Percentiles rank a stretch among this genome's conserved stretches.
These are phyloP conservation scores for Byssochlamys sp. DNA, from an alignment of 2,329 filamentous ascomycete genomes.

Conservation along the genomic window DNA sequence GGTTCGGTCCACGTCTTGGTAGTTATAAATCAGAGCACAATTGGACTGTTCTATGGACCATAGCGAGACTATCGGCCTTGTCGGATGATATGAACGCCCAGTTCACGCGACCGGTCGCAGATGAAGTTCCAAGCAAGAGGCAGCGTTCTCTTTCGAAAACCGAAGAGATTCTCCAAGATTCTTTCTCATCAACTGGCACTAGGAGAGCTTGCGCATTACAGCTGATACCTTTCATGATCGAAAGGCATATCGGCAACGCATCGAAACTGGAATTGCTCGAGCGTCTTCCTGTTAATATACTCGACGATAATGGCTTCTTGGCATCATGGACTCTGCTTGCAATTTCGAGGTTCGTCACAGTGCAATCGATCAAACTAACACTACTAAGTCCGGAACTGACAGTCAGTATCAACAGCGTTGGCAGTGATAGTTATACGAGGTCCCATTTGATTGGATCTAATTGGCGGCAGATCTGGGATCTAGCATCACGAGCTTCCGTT, in stretches of 20 bases:
- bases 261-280: conserved; percentile 49
- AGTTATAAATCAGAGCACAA: conserved; percentile 27
- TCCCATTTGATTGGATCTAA: conserved; percentile 34
- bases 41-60: conserved; percentile 32
- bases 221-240: conserved; percentile 44
- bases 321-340: conserved; percentile 77
- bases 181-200: conserved; percentile 25
- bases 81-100: conserved; percentile 18
- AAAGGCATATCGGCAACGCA: conserved; percentile 38
- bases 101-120: conserved; percentile 4
- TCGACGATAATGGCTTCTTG: conserved; percentile 58
- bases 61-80: conserved; percentile 32
- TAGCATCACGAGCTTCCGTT: conserved; percentile 60
- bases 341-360: conserved; percentile 58
- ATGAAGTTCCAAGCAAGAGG: conserved; percentile 22
- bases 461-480: conserved; percentile 70
- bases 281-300: conserved; percentile 49
- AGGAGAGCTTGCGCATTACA: conserved; percentile 45
- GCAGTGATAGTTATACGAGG: conserved; percentile 23
- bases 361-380: not conserved
- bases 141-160: conserved; percentile 26
- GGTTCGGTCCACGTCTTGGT: conserved; percentile 29
- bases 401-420: conserved; percentile 19
- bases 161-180: conserved; percentile 29
- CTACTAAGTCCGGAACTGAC: not conserved